Evolutionary conservation across 768 basidiomycete species (phyloP).

Genomic region (Boletus eberwhitei): DNA sequence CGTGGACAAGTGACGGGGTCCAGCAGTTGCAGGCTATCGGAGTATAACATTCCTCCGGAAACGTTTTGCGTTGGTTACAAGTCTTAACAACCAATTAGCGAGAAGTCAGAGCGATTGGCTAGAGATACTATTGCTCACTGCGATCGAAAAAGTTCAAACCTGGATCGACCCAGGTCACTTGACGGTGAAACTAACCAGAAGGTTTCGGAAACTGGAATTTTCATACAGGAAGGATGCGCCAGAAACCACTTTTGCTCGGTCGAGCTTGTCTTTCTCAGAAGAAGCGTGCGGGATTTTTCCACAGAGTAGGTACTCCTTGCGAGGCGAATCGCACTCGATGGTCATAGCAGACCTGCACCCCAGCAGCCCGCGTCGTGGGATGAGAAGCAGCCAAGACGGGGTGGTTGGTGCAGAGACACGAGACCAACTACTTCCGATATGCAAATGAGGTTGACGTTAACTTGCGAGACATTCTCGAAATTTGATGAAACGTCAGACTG

Average conservation of each 20-base stretch:
- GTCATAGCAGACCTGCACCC: background rate
- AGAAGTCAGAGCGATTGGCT: background rate
- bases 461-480: background rate
- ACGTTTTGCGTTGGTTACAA: background rate
- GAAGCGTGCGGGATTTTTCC: background rate
- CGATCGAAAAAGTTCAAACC: background rate
- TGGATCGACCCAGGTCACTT: background rate
- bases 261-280: background rate
- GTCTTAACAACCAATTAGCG: background rate
- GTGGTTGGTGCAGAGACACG: background rate
- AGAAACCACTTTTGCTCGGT: background rate
- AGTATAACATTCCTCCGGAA: background rate
- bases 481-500: slow-evolving; percentile 8
- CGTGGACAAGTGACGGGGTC: background rate
- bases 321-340: background rate
- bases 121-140: slow-evolving; percentile 1
- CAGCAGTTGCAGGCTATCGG: background rate
- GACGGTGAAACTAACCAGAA: background rate
- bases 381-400: background rate
- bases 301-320: background rate
- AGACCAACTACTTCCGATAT: background rate
- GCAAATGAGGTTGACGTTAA: background rate
- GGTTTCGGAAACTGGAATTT: background rate
- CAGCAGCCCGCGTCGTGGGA: background rate
- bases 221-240: background rate